Base-by-base conservation (phyloP, 169 alveolate species). In the Cryptosporidium andersoni region DNA sequence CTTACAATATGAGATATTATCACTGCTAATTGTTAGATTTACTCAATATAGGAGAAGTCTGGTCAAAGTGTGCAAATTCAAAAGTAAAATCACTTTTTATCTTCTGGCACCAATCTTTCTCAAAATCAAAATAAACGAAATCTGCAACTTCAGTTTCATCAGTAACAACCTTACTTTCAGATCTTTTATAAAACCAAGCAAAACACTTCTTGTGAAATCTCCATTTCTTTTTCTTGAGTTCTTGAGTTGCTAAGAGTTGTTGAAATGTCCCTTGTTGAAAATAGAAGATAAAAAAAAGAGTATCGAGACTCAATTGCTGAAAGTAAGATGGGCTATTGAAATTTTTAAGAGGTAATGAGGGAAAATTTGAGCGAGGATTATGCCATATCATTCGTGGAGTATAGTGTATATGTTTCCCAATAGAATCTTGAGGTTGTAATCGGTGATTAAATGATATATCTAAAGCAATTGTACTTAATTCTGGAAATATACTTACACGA, bases 281-380 rank as follows among this genome's bases (percentile, higher is more conserved):
- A 43, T 91, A 91, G 68, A 91, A 91, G 11, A 89, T 91, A 62
- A 91, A 91, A 60, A 91, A 81, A 25, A 91, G 66, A 16, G 94
- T 91, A 53, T 91, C 93, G 39, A 88, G 52, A 36, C 81, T 89
- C 16, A 91, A 43, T 39, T 85, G 65, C 8, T 62, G 55, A 56
- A 89, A 89, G 45, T 45, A 43, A 12, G 60, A 53, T 56, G 85
- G 68, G 36, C 60, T 74, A 11, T 52, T 5, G 14, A 74, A 58
- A 14, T 74, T 62, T 5, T 42, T 8, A 4, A 74, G 74, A 7
- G 85, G 67, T 25, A n/a, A n/a, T 55, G 85, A 74, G 9, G 85
- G 85, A 34, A 74, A 74, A 39, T 74, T 68, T 58, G 53, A 9
- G 14, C 85, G 43, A 6, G 85, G 85, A 42, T 74, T 74, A 37